Conservation (phyloP, 768 basidiomycete species). For the Gelatoporia subvermispora region DNA sequence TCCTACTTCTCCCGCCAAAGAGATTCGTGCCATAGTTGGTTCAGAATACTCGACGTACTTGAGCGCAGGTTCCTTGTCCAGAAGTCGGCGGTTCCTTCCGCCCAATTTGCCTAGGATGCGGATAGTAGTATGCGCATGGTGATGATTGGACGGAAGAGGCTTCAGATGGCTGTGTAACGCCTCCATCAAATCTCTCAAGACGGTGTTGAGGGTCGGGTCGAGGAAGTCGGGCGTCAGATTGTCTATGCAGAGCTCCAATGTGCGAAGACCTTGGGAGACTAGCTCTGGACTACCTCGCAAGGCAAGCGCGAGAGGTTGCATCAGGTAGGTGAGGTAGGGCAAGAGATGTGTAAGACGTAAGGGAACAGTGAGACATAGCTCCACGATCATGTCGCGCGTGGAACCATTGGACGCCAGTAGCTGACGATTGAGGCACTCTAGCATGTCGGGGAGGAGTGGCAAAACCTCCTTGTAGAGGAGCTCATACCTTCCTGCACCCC, state of each 20-base stretch:
- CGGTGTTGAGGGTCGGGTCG: slow-evolving; percentile 90
- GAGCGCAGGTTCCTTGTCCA: slow-evolving; percentile 75
- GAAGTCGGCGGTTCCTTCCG: slow-evolving; percentile 83
- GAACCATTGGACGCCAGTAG: slow-evolving; percentile 79
- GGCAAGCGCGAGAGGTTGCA: slow-evolving; percentile 93
- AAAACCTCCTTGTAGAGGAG: slow-evolving; percentile 93
- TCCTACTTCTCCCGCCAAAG: slow-evolving; percentile 64
- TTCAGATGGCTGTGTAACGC: slow-evolving; percentile 88
- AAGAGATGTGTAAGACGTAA: slow-evolving; percentile 92
- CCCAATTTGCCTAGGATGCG: slow-evolving; percentile 96
- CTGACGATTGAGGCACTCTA: slow-evolving; percentile 90
- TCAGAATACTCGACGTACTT: slow-evolving; percentile 67
- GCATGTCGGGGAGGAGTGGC: slow-evolving; percentile 93
- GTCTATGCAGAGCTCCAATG: slow-evolving; percentile 98
- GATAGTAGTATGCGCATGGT: slow-evolving; percentile 90
- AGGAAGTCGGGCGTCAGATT: slow-evolving; percentile 97
- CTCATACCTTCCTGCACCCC: slow-evolving; percentile 90
- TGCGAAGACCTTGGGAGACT: slow-evolving; percentile 91
- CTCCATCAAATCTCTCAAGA: slow-evolving; percentile 90
- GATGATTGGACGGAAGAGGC: slow-evolving; percentile 83
- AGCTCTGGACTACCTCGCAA: slow-evolving; percentile 84
- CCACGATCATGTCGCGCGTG: slow-evolving; percentile 89
- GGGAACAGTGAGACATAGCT: slow-evolving; percentile 95
- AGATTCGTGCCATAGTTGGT: slow-evolving; percentile 63
- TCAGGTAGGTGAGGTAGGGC: slow-evolving; percentile 90